These are phyloP conservation scores for Tolypocladium ovalisporum DNA, from an alignment of 2,329 filamentous ascomycete species.

Conservation along the genomic window DNA sequence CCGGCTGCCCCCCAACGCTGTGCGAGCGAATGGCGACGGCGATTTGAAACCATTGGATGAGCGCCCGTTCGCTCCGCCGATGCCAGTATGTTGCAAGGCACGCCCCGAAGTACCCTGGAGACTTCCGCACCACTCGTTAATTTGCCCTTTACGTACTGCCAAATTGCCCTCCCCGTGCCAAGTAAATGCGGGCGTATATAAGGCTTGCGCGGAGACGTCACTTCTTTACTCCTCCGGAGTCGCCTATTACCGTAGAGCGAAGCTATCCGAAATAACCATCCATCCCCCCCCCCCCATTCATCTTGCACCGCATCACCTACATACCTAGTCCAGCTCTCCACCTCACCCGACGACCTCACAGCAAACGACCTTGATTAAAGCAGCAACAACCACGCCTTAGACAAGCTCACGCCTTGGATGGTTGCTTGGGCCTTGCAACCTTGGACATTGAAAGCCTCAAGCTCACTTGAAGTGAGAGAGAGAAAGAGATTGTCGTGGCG, in stretches of 20 bases:
- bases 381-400: background rate
- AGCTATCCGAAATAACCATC: background rate
- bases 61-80: background rate
- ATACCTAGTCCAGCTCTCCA: background rate
- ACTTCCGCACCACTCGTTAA: background rate
- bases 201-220: background rate
- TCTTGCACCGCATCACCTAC: too few relatives aligned
- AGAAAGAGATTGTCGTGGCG: background rate
- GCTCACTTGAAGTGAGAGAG: background rate
- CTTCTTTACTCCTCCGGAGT: background rate
- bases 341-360: background rate
- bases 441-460: background rate
- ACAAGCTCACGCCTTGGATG: background rate
- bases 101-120: background rate
- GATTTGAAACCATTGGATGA: background rate
- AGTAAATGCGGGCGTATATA: background rate
- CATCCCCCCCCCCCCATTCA: background rate
- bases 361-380: background rate
- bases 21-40: background rate
- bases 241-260: background rate
- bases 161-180: background rate
- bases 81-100: background rate
- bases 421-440: background rate
- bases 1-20: background rate
- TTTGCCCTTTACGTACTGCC: background rate